phyloP scores from a whole-genome alignment of 495 filamentous ascomycete genomes.

The Saxophila tyrrhenica region DNA sequence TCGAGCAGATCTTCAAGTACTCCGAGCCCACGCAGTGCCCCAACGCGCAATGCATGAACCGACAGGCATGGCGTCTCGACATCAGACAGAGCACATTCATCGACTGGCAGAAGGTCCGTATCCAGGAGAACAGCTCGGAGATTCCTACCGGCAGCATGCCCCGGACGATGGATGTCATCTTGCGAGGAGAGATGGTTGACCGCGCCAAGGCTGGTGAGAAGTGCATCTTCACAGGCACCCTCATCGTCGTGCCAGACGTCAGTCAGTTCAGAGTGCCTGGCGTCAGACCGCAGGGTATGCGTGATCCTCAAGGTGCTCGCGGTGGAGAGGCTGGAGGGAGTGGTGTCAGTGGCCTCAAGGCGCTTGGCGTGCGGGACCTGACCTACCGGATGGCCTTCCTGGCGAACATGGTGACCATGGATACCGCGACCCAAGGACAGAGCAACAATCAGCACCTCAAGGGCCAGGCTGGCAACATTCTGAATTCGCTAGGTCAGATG shows the following conservation, averaged over 20 bases:
- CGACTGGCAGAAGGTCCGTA: conserved; percentile 96
- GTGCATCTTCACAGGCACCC: conserved; percentile 89
- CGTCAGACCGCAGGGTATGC: conserved; percentile 67
- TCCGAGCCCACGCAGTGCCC: conserved; percentile 95
- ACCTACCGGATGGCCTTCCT: conserved; percentile 97
- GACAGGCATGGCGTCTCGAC: conserved; percentile 81
- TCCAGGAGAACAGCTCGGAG: conserved; percentile 95
- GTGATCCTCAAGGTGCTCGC: conserved; percentile 62
- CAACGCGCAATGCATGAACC: conserved; percentile 81
- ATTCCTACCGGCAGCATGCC: conserved; percentile 99
- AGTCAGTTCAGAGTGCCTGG: conserved; percentile 89
- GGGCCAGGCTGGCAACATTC: conserved; percentile 64
- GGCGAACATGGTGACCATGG: conserved; percentile 91
- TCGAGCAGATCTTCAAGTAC: conserved; percentile 96
- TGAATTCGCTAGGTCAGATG: conserved; percentile 68
- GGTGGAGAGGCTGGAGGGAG: conserved; percentile 62
- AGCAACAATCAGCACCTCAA: conserved; percentile 48
- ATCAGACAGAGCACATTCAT: conserved; percentile 96
- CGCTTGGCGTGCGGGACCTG: conserved; percentile 85
- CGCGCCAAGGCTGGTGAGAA: conserved; percentile 95
- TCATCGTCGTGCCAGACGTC: conserved; percentile 96
- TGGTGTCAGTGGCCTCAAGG: conserved; percentile 80
- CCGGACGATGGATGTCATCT: conserved; percentile 90
- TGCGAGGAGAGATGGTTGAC: conserved; percentile 97
- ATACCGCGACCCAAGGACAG: conserved; percentile 66